These are phyloP conservation scores for Solanum megistacrolobum DNA, from an alignment of 257 asterid species.

Conservation along the genomic window DNA sequence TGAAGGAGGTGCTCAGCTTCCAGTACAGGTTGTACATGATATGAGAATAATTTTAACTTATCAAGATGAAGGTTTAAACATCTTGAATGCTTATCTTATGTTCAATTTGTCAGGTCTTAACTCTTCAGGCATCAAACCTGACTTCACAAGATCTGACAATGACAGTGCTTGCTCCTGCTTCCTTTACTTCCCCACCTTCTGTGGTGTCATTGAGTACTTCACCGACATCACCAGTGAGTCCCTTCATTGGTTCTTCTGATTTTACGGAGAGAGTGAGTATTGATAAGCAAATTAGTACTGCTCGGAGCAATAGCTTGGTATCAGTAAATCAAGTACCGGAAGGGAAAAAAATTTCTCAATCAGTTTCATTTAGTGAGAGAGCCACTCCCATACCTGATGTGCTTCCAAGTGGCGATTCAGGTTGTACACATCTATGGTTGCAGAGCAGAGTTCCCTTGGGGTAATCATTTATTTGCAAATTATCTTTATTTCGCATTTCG, in stretches of 20 bases:
- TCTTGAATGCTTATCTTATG: conserved; percentile 9
- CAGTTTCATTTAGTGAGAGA: conserved; percentile 30
- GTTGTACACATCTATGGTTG: conserved; percentile 96
- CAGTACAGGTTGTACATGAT: conserved; percentile 63
- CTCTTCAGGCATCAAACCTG: conserved; percentile 94
- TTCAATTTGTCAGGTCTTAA: conserved; percentile 65
- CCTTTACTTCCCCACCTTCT: conserved; percentile 89
- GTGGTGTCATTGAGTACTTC: conserved; percentile 69
- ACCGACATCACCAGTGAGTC: conserved; percentile 48
- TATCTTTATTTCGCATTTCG: not conserved
- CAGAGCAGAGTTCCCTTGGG: conserved; percentile 98
- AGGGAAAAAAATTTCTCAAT: conserved; percentile 22
- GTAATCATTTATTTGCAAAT: conserved; percentile 24
- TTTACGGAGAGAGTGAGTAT: conserved; percentile 24
- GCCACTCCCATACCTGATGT: conserved; percentile 37
- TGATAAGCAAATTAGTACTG: conserved; percentile 26
- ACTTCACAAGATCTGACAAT: conserved; percentile 79
- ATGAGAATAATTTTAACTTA: conserved; percentile 4
- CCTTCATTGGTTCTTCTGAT: conserved; percentile 35
- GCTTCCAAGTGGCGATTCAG: conserved; percentile 59
- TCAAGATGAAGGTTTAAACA: conserved; percentile 5
- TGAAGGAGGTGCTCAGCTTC: conserved; percentile 59
- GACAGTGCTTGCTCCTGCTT: conserved; percentile 95
- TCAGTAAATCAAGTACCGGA: conserved; percentile 28
- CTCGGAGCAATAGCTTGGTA: conserved; percentile 19